These are phyloP conservation scores for Fusarium goolgardi DNA, from an alignment of 2,329 filamentous ascomycete species.

Conservation along the genomic window DNA sequence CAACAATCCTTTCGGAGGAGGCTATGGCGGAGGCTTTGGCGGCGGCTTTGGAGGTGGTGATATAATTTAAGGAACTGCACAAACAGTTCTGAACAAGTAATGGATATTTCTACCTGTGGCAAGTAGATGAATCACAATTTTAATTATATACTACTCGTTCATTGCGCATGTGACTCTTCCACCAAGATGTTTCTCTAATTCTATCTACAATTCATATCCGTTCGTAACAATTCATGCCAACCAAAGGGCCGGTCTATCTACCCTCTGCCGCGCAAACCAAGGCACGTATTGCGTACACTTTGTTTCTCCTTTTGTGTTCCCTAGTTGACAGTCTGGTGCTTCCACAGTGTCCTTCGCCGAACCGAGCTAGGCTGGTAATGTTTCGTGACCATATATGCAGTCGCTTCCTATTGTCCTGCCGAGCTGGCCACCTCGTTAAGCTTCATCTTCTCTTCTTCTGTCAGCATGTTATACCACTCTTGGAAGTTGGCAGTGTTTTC, in stretches of 20 bases:
- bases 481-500: conserved; percentile 68
- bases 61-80: conserved; percentile 43
- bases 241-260: conserved; percentile 28
- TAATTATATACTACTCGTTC: not conserved
- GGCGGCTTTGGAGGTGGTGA: conserved; percentile 42
- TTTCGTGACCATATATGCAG: not conserved
- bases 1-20: conserved; percentile 55
- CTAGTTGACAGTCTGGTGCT: not conserved
- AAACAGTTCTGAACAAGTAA: not conserved
- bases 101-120: not conserved
- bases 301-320: not conserved
- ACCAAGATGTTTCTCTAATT: conserved; percentile 30
- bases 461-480: conserved; percentile 66
- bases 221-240: conserved; percentile 32
- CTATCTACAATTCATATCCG: conserved; percentile 41
- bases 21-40: conserved; percentile 50
- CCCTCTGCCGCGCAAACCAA: conserved; percentile 2
- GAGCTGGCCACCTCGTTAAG: conserved; percentile 63
- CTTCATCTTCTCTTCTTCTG: conserved; percentile 67
- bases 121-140: conserved; percentile 29
- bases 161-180: conserved; percentile 6
- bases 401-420: conserved; percentile 47
- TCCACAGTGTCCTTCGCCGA: conserved; percentile 19
- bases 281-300: not conserved
- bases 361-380: conserved; percentile 9